phyloP scores from a whole-genome alignment of 2,329 filamentous ascomycete genomes.

The Shiraia sp. region DNA sequence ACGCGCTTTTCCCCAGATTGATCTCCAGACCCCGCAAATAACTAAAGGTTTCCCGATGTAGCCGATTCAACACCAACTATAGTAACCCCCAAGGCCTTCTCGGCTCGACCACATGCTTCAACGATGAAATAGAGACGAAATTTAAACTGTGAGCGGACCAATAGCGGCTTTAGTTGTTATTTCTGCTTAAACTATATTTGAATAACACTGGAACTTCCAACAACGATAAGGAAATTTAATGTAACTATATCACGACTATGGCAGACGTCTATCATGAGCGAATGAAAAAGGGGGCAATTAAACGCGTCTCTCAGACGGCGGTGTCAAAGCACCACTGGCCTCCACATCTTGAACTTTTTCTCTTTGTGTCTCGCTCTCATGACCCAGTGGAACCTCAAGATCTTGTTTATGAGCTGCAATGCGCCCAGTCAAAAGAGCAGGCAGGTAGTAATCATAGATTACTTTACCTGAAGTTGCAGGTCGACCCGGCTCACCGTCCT shows the following conservation, averaged over 20 bases:
- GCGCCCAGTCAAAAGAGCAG: conserved; percentile 15
- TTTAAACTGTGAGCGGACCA: too few species aligned
- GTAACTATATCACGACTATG: too few species aligned
- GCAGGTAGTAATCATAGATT: conserved; percentile 22
- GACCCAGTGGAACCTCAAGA: conserved; percentile 16
- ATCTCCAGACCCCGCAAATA: neutral
- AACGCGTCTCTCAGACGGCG: neutral
- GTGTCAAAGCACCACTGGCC: neutral
- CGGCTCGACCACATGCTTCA: too few species aligned
- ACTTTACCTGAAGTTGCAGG: conserved; percentile 20
- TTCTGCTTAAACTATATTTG: too few species aligned
- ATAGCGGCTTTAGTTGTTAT: too few species aligned
- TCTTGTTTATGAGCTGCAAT: conserved; percentile 14
- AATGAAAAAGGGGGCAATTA: too few species aligned
- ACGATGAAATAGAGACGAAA: too few species aligned
- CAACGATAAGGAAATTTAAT: too few species aligned
- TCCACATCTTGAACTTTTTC: conserved; percentile 14
- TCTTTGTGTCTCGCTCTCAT: conserved; percentile 5
- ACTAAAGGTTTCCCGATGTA: conserved; percentile 1
- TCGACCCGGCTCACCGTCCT: conserved; percentile 23
- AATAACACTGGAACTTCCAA: too few species aligned
- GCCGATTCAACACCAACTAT: too few species aligned
- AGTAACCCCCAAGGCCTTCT: too few species aligned
- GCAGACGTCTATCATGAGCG: too few species aligned
- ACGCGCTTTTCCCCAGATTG: conserved; percentile 1